Evolutionary conservation across 2,329 filamentous ascomycete species (phyloP).

Genomic region (Arachnopeziza araneosa): DNA sequence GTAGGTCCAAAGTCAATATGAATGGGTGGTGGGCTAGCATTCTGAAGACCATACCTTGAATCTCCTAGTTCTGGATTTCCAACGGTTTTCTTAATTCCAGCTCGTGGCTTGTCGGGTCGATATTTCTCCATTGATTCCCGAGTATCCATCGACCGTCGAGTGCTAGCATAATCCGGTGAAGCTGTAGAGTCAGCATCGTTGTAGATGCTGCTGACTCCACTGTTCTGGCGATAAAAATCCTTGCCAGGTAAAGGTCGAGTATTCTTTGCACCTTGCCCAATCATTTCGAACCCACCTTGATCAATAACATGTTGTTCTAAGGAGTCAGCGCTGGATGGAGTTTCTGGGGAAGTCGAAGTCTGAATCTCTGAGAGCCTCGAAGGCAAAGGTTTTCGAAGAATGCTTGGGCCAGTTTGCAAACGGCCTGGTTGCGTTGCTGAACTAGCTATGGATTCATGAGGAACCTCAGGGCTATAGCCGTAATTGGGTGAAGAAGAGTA

Average conservation of each 20-base stretch:
- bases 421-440: constrained; percentile 14
- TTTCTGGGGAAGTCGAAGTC: constrained; percentile 33
- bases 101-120: constrained; percentile 50
- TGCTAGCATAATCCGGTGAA: constrained; percentile 76
- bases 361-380: constrained; percentile 34
- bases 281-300: constrained; percentile 38
- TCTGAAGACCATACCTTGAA: constrained; percentile 36
- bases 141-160: constrained; percentile 27
- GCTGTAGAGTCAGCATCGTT: constrained; percentile 59
- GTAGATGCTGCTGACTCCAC: constrained; percentile 40
- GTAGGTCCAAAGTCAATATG: constrained; percentile 86
- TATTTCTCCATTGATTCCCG: constrained; percentile 49
- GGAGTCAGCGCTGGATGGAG: constrained; percentile 25
- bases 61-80: constrained; percentile 37
- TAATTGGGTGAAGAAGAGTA: constrained; percentile 1
- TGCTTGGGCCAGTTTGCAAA: constrained; percentile 38
- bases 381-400: constrained; percentile 48
- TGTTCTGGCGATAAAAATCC: constrained; percentile 31
- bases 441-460: constrained; percentile 20
- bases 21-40: constrained; percentile 37
- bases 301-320: constrained; percentile 39
- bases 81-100: constrained; percentile 74
- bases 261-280: neutral
- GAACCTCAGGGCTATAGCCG: constrained; percentile 16
- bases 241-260: constrained; percentile 13